phyloP scores from a whole-genome alignment of 208 protist genomes.

The Phytomonas francai region DNA sequence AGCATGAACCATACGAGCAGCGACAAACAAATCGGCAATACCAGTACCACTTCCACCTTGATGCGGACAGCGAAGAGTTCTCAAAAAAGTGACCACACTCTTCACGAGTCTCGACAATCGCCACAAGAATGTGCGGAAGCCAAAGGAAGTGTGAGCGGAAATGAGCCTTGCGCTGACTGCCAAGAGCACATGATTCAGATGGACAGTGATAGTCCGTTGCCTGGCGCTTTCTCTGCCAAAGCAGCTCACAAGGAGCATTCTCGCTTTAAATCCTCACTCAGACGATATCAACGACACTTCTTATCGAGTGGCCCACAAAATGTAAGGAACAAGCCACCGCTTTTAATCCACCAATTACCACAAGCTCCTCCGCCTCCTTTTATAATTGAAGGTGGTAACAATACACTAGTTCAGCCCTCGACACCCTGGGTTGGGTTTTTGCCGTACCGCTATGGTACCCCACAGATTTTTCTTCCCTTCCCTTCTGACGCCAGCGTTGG shows the following conservation, averaged over 20 bases:
- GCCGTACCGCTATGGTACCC: background rate
- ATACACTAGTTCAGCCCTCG: background rate
- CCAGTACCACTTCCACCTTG: background rate
- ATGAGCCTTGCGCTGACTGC: background rate
- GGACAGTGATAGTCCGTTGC: background rate
- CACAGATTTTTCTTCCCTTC: background rate
- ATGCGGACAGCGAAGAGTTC: background rate
- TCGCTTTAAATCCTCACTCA: background rate
- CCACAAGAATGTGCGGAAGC: background rate
- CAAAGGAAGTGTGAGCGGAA: background rate
- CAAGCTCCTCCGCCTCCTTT: background rate
- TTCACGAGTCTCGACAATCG: background rate
- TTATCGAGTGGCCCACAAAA: background rate
- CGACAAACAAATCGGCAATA: slow-evolving; percentile 8
- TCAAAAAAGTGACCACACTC: background rate
- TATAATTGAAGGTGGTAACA: background rate
- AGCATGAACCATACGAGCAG: background rate
- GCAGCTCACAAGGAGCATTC: background rate
- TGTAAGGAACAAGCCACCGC: background rate
- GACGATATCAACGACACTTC: background rate
- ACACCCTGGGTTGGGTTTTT: background rate
- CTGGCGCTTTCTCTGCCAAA: background rate
- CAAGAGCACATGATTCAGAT: background rate
- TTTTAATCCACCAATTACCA: background rate
- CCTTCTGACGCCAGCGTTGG: background rate